phyloP scores from a whole-genome alignment of 73 alveolate genomes.

The Blepharisma japonicum region DNA sequence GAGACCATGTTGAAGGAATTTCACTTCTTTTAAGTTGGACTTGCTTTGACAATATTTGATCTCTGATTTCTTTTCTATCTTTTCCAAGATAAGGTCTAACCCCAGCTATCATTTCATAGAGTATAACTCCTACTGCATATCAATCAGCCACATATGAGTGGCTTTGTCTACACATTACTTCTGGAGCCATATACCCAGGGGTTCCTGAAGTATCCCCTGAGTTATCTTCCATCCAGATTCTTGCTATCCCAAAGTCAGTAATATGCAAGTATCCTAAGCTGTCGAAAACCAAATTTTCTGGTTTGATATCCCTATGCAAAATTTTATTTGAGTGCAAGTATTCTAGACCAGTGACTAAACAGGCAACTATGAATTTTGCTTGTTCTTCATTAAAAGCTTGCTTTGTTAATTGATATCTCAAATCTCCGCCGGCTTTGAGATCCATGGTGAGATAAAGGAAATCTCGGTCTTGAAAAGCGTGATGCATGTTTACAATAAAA shows the following conservation, averaged over 20 bases:
- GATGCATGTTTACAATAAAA: conserved; percentile 39
- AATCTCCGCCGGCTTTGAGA: conserved; percentile 41
- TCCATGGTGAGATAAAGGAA: conserved; percentile 31
- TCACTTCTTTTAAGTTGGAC: conserved; percentile 72
- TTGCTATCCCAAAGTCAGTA: conserved; percentile 56
- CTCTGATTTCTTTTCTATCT: conserved; percentile 58
- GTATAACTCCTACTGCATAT: too few relatives aligned
- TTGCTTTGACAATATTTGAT: conserved; percentile 58
- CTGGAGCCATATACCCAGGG: conserved; percentile 40
- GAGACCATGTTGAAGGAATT: conserved; percentile 89
- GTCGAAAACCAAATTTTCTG: conserved; percentile 52
- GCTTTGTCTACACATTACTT: background rate
- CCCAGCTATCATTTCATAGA: too few relatives aligned
- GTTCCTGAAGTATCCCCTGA: conserved; percentile 26
- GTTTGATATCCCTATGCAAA: conserved; percentile 55
- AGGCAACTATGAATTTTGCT: conserved; percentile 48
- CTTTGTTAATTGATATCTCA: conserved; percentile 34
- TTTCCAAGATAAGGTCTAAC: conserved; percentile 43
- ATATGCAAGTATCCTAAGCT: conserved; percentile 45
- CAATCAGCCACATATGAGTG: too few relatives aligned
- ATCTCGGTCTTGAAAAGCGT: conserved; percentile 39
- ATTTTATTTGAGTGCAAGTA: conserved; percentile 51
- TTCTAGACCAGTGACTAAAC: conserved; percentile 44
- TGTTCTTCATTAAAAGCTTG: conserved; percentile 40
- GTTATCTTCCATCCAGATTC: background rate